Evolutionary conservation across 768 basidiomycete genomes (phyloP), one percentile per base, ranked within the genome.

Genomic region (Tulasnella calospora): DNA sequence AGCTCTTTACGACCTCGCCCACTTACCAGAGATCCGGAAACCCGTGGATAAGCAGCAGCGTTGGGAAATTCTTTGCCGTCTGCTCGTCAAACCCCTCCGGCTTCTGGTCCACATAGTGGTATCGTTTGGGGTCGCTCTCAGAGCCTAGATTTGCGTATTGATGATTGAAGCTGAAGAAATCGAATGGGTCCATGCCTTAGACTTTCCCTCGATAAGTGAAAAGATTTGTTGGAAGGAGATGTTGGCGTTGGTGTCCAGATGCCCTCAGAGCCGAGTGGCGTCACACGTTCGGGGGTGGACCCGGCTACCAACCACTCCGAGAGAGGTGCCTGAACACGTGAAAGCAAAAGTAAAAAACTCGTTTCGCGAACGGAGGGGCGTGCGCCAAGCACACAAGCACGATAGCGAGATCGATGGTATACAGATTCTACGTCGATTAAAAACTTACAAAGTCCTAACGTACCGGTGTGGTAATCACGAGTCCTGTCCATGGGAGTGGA

Each of bases 31-130:
- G 83, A 82, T 94, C 94, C 19, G 94, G 93, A 82, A 94, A 94
- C 1, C 94, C 93, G 82, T 95, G 94, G 23, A 94, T 80, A 82
- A 91, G 92, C n/a, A 94, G 86, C 9, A 94, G 80, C 2, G 92
- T 90, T 0, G 85, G 85, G 9, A 85, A 86, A 27, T 84, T 81
- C 40, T 84, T 82, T 80, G 87, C 83, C 80, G 87, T 86, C 61
- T 83, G 79, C 21, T 77, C 80, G 46, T 46, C 44, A 15, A 72
- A 40, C 2, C 71, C 71, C 13, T 72, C 71, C 7, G 92, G 91
- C n/a, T 86, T 80, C 83, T 93, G 89, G 83, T 94, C 92, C 79
- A 93, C 86, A 83, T 92, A 92, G 80, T 92, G 91, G 81, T 93
- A 93, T 9, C 85, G 86, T 46, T 88, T 85, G 4, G 51, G 44